Evolutionary conservation across 495 filamentous ascomycete species (phyloP).

Genomic region (Pseudotulostoma volvatum): DNA sequence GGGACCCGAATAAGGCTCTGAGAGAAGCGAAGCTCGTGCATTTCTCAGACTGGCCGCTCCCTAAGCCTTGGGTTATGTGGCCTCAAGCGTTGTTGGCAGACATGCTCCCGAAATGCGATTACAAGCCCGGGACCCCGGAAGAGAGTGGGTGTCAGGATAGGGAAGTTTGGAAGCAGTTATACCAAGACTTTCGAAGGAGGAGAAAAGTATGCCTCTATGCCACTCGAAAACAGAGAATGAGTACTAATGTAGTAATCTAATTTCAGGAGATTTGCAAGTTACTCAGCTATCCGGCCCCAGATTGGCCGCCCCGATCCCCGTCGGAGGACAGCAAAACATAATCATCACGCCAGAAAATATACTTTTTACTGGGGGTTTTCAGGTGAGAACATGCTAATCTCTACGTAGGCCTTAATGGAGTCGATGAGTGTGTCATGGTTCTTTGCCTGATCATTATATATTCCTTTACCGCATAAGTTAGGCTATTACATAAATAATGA

Average conservation of each 20-base stretch:
- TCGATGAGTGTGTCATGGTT: too few relatives aligned
- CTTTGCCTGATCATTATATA: too few relatives aligned
- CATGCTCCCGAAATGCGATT: constrained; percentile 44
- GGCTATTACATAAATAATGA: too few relatives aligned
- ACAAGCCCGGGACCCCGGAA: constrained; percentile 24
- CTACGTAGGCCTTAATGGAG: too few relatives aligned
- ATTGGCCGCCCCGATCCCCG: constrained; percentile 18
- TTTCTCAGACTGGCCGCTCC: constrained; percentile 68
- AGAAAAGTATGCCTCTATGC: constrained; percentile 33
- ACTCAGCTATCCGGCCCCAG: constrained; percentile 31
- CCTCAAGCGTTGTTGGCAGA: constrained; percentile 34
- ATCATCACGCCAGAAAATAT: too few relatives aligned
- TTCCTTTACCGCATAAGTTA: too few relatives aligned
- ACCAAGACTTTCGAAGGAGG: constrained; percentile 46
- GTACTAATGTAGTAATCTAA: too few relatives aligned
- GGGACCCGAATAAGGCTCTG: constrained; percentile 48
- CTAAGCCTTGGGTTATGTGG: constrained; percentile 63
- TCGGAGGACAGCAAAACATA: too few relatives aligned
- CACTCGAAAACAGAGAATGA: constrained; percentile 1
- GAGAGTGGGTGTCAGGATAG: constrained; percentile 44
- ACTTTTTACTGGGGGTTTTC: too few relatives aligned
- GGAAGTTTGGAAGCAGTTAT: constrained; percentile 54
- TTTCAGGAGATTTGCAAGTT: constrained; percentile 31
- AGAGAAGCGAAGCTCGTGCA: constrained; percentile 61
- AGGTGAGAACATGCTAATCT: too few relatives aligned